Conservation (phyloP, 192 early-diverging fungal species). For the Spinellus fusiger region DNA sequence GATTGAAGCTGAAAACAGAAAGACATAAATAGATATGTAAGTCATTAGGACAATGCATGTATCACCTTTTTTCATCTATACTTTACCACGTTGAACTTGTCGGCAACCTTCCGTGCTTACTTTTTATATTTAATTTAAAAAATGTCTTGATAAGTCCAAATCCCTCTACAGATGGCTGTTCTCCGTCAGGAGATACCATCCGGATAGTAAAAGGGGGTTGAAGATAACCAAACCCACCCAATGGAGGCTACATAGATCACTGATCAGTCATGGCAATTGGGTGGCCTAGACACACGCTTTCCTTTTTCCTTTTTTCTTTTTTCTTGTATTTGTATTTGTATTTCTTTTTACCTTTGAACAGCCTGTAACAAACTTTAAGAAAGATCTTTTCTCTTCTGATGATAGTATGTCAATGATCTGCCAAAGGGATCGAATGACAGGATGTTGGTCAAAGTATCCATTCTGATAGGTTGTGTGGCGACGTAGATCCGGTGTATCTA, state of each 20-base stretch:
- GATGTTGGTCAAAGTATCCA: constrained; percentile 67
- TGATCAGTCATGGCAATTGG: neutral
- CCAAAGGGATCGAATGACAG: constrained; percentile 66
- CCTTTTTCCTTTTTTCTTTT: neutral
- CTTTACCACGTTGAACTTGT: constrained; percentile 45
- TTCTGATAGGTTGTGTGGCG: constrained; percentile 59
- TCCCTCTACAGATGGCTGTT: constrained; percentile 17
- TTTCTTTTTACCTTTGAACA: constrained; percentile 54
- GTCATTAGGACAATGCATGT: neutral
- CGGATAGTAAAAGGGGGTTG: constrained; percentile 55
- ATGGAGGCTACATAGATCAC: constrained; percentile 40
- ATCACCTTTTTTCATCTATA: neutral
- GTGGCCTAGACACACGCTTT: neutral
- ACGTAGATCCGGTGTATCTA: constrained; percentile 58
- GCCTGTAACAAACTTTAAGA: constrained; percentile 75
- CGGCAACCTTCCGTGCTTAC: constrained; percentile 56
- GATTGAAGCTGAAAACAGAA: constrained; percentile 32
- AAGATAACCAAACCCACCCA: constrained; percentile 56
- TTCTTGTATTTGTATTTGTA: neutral
- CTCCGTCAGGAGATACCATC: constrained; percentile 34
- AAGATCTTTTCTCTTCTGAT: constrained; percentile 53
- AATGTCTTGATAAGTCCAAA: constrained; percentile 45
- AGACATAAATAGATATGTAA: neutral
- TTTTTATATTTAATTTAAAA: constrained; percentile 51
- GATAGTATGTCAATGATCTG: constrained; percentile 51